phyloP scores from a whole-genome alignment of 345 rosid genomes.

The Laguncularia racemosa region DNA sequence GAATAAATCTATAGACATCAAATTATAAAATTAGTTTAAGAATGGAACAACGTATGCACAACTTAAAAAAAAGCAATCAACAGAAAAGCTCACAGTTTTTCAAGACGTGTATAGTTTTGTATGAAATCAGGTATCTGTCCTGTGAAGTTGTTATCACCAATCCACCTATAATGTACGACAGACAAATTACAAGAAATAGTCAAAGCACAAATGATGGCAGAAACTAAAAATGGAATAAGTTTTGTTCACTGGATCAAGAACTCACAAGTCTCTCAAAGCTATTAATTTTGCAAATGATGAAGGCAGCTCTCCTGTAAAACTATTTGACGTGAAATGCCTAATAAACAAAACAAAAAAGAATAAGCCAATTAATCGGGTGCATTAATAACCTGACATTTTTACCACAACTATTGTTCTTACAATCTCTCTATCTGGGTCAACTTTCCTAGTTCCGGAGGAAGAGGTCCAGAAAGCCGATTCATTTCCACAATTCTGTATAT shows the following conservation, averaged over 20 bases:
- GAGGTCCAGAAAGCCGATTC: conserved; percentile 7
- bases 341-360: neutral
- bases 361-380: neutral
- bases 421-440: neutral
- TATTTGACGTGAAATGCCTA: conserved; percentile 16
- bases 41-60: neutral
- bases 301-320: conserved; percentile 15
- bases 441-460: conserved; percentile 8
- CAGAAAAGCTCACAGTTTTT: neutral
- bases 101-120: neutral
- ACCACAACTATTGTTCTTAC: neutral
- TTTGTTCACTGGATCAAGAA: no score
- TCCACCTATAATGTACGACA: conserved; percentile 2
- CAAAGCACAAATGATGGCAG: neutral
- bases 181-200: neutral
- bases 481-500: conserved; percentile 5
- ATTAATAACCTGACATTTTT: no score
- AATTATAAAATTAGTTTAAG: neutral
- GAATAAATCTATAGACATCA: neutral
- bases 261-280: neutral
- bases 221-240: neutral
- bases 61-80: neutral
- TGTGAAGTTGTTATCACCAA: conserved; percentile 13
- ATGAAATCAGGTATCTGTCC: conserved; percentile 19
- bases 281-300: conserved; percentile 8